Evolutionary conservation across 2,329 filamentous ascomycete genomes (phyloP).

Genomic region (Zalaria sp.): DNA sequence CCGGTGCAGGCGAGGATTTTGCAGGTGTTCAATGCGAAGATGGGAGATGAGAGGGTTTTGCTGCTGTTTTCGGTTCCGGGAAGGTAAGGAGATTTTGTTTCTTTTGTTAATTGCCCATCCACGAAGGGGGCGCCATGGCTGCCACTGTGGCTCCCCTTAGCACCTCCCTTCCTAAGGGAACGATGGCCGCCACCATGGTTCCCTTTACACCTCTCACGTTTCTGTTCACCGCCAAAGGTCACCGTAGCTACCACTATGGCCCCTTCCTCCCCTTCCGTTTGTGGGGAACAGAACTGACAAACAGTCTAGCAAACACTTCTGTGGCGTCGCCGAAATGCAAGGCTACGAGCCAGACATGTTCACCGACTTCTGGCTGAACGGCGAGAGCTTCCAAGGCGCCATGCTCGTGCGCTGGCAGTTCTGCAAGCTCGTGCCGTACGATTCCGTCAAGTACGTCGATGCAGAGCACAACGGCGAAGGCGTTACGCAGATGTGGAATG

Average conservation of each 20-base stretch:
- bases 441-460: slow-evolving; percentile 1
- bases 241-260: background rate
- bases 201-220: too few relatives aligned
- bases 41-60: slow-evolving; percentile 1
- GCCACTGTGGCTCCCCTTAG: too few relatives aligned
- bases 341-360: background rate
- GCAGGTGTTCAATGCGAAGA: background rate
- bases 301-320: slow-evolving; percentile 2
- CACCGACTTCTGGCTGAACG: slow-evolving; percentile 2
- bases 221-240: too few relatives aligned
- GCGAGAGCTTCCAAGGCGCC: background rate
- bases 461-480: background rate
- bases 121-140: too few relatives aligned
- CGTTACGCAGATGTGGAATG: slow-evolving; percentile 6
- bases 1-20: slow-evolving; percentile 3
- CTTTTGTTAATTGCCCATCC: background rate
- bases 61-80: slow-evolving; percentile 4
- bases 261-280: background rate
- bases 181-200: too few relatives aligned
- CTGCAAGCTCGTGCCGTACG: slow-evolving; percentile 4
- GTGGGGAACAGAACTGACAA: background rate
- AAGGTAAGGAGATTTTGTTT: slow-evolving; percentile 1
- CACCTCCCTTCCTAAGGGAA: too few relatives aligned
- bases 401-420: slow-evolving; percentile 1
- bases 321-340: slow-evolving; percentile 4